Conservation (phyloP, 75 land plant genomes). For the Selaginella tamariscina region DNA sequence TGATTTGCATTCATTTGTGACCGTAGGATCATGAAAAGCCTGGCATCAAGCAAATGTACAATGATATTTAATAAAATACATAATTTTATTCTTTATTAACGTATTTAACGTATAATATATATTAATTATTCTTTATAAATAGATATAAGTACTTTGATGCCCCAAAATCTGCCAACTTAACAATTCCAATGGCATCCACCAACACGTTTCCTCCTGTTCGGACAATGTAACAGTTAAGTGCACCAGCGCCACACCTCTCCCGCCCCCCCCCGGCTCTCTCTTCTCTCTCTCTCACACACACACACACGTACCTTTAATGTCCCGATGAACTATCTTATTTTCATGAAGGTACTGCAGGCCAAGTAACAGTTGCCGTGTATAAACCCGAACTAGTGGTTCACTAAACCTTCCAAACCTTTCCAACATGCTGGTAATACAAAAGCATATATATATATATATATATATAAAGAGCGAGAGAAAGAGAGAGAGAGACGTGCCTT, state of each 20-base stretch:
- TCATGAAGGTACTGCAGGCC: slow-evolving; percentile 32
- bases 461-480: neutral
- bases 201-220: slow-evolving; percentile 38
- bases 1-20: slow-evolving; percentile 26
- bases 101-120: neutral
- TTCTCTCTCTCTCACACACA: no score
- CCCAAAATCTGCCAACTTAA: slow-evolving; percentile 34
- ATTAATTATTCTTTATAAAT: no score
- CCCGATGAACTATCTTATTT: slow-evolving; percentile 35
- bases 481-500: slow-evolving; percentile 21
- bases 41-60: no score
- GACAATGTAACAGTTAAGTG: no score
- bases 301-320: no score
- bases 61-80: neutral
- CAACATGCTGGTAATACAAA: slow-evolving; percentile 22
- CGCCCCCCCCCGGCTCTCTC: no score
- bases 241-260: no score
- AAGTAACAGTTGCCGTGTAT: slow-evolving; percentile 30
- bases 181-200: slow-evolving; percentile 27
- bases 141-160: no score
- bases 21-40: slow-evolving; percentile 31
- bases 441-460: neutral
- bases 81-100: neutral
- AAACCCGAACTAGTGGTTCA: slow-evolving; percentile 27
- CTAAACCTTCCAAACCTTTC: slow-evolving; percentile 34